Percentiles rank a stretch among this genome's conserved stretches.
Evolutionary conservation across 2,329 filamentous ascomycete genomes (phyloP).

Genomic region (Rasamsonia emersonii): DNA sequence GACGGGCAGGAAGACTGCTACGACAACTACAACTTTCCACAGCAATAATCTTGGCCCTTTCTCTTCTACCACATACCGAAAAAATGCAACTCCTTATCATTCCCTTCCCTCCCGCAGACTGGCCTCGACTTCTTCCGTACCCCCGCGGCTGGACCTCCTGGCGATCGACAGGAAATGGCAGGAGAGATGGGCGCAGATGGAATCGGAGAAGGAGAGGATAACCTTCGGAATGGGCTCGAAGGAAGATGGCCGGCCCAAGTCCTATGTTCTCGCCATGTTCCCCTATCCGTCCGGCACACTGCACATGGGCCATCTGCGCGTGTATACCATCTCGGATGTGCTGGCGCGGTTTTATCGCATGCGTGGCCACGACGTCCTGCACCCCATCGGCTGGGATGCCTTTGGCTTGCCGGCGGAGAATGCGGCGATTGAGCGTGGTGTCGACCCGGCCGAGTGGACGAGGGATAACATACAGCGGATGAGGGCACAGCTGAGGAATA

Average conservation of each 20-base stretch:
- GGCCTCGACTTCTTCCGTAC: slow-evolving; percentile 15
- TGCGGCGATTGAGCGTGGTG: slow-evolving; percentile 73
- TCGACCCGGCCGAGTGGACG: slow-evolving; percentile 73
- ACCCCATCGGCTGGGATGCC: slow-evolving; percentile 94
- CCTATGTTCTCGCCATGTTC: slow-evolving; percentile 83
- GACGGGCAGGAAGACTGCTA: too few species aligned
- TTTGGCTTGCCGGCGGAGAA: slow-evolving; percentile 89
- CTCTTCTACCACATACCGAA: too few species aligned
- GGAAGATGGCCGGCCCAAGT: slow-evolving; percentile 28
- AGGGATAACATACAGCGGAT: slow-evolving; percentile 70
- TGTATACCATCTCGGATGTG: slow-evolving; percentile 86
- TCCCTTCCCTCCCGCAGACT: too few species aligned
- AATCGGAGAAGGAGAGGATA: slow-evolving; percentile 6
- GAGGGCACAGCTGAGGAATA: slow-evolving; percentile 69
- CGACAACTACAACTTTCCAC: too few species aligned
- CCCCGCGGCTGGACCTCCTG: slow-evolving; percentile 33
- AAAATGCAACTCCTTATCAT: too few species aligned
- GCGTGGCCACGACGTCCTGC: slow-evolving; percentile 64
- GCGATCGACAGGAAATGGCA: slow-evolving; percentile 49
- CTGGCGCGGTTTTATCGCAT: slow-evolving; percentile 67
- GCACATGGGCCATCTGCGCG: slow-evolving; percentile 78
- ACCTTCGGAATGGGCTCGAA: slow-evolving; percentile 3
- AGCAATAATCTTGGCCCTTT: too few species aligned
- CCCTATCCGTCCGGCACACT: slow-evolving; percentile 82
- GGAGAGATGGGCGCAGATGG: slow-evolving; percentile 34